Evolutionary conservation across 768 basidiomycete genomes (phyloP), one percentile per base, ranked within the genome.

Genomic region (Sistotremastrum niveocremeum): DNA sequence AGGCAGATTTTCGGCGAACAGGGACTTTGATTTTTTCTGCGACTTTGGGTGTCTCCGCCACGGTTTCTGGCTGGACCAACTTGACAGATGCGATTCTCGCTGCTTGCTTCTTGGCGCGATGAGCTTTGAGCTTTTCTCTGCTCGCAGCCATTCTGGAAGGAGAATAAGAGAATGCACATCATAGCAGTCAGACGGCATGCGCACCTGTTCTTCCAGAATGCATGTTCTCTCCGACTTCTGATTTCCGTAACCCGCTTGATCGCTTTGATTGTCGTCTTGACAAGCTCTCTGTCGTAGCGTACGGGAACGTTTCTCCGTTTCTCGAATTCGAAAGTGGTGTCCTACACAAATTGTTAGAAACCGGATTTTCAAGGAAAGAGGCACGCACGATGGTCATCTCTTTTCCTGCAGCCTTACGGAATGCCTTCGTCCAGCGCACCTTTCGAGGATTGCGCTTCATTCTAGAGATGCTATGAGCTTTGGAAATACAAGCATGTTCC

Each of bases 381-480:
- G 45, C 9, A 65, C 84, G 61, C 59, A 93, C 93, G 57, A 99
- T 84, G 4, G 87, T 93, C 95, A 99, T 99, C 69, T 99, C 95
- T 68, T 98, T 99, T 44, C 95, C 95, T 43, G 93, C 87, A 12
- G 95, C 91, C 65, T 90, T 94, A 53, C 95, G 77, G 74, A 99
- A 99, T 20, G 95, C 95, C 65, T 99, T 99, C 39, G 95, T 99
- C 95, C 95, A 99, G 55, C 88, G 73, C 35, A 99, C 93, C 66
- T 99, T 99, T 50, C 95, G 81, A 39, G 95, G 95, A 67, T 98
- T 99, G 36, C 95, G 84, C 71, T 98, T 98, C 95, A 98, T 97
- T 65, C 90, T 93, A 54, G 4, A 29, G 39, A 46, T 20, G 20
- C 42, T 11, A 20, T 44, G 39, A n/a, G 10, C 9, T 1, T 6